Evolutionary conservation across 305 asterid genomes (phyloP).

Genomic region (Coffea humblotiana): DNA sequence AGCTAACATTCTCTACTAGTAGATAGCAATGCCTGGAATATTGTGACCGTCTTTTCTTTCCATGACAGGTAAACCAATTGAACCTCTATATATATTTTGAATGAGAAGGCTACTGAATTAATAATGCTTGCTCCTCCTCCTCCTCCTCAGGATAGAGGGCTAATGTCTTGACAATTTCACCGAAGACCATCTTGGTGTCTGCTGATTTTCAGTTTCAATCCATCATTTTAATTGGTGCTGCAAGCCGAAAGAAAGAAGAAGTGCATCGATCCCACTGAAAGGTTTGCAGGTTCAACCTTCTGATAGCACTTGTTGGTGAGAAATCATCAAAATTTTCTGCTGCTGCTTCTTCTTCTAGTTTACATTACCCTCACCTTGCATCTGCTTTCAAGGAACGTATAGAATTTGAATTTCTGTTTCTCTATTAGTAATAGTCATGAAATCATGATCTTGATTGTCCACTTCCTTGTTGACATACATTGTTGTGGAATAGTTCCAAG

Average conservation of each 20-base stretch:
- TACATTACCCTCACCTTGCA: neutral
- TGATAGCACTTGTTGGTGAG: neutral
- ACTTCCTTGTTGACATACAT: neutral
- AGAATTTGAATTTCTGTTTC: neutral
- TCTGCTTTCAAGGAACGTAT: neutral
- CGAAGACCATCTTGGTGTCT: neutral
- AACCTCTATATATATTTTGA: neutral
- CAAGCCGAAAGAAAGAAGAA: neutral
- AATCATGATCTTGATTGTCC: constrained; percentile 1
- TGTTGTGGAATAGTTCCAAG: neutral
- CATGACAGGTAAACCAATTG: constrained; percentile 35
- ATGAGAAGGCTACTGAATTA: neutral
- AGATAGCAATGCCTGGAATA: constrained; percentile 25
- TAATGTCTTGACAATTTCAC: neutral
- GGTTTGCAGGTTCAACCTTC: constrained; percentile 1
- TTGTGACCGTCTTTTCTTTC: constrained; percentile 49
- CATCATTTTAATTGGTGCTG: neutral
- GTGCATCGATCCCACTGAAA: neutral
- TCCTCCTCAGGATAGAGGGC: constrained; percentile 15
- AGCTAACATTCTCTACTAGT: constrained; percentile 22
- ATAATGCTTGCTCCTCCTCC: neutral
- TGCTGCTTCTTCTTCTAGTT: neutral
- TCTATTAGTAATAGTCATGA: neutral
- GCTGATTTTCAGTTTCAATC: neutral
- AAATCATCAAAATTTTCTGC: neutral